Evolutionary conservation across 768 basidiomycete genomes (phyloP).

Genomic region (Artomyces pyxidatus): DNA sequence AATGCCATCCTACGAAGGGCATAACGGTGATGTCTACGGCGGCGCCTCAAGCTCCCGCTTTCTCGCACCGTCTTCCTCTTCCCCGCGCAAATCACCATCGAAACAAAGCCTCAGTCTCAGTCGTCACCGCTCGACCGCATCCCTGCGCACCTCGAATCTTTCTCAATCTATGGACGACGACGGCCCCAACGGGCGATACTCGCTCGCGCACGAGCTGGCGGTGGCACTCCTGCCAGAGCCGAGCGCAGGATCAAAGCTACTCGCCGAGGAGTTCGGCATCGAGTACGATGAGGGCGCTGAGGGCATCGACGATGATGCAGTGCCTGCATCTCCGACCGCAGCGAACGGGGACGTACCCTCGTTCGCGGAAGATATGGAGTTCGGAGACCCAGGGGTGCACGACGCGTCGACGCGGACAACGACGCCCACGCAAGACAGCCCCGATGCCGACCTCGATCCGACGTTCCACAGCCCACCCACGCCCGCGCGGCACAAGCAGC

Average conservation of each 20-base stretch:
- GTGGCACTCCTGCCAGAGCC: constrained; percentile 86
- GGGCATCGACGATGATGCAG: constrained; percentile 53
- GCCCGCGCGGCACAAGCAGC: constrained; percentile 23
- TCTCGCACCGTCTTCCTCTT: constrained; percentile 18
- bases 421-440: constrained; percentile 18
- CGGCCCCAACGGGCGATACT: constrained; percentile 42
- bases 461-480: constrained; percentile 32
- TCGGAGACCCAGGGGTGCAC: constrained; percentile 17
- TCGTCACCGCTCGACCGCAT: constrained; percentile 40
- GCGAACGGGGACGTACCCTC: constrained; percentile 21
- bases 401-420: neutral
- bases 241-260: constrained; percentile 61
- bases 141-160: constrained; percentile 37
- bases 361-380: constrained; percentile 25
- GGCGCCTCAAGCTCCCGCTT: constrained; percentile 20
- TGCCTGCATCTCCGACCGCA: constrained; percentile 1
- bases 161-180: constrained; percentile 34
- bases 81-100: constrained; percentile 25
- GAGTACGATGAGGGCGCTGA: constrained; percentile 86
- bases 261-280: constrained; percentile 85
- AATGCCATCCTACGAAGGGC: neutral
- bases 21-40: neutral
- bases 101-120: constrained; percentile 22
- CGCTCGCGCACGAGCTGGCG: constrained; percentile 82
- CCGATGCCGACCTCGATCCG: constrained; percentile 32